These are phyloP conservation scores for Eucalyptus marginata DNA, from an alignment of 345 rosid species.

Conservation along the genomic window DNA sequence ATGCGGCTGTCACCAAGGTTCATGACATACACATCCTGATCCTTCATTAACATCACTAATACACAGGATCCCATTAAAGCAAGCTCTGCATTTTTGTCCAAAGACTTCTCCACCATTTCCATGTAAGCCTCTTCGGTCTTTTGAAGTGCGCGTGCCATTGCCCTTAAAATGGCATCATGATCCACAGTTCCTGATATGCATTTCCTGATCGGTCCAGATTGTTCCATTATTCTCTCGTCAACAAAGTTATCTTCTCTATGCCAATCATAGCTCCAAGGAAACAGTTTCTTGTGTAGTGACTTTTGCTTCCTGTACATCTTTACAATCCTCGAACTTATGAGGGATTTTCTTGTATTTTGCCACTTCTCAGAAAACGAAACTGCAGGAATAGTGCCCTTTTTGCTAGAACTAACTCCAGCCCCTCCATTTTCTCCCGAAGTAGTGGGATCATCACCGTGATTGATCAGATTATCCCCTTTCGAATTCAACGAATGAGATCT, in stretches of 20 bases:
- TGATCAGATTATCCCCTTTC: conserved; percentile 14
- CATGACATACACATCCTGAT: conserved; percentile 95
- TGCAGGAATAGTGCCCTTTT: conserved; percentile 10
- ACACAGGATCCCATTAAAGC: conserved; percentile 97
- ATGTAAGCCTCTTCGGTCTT: conserved; percentile 75
- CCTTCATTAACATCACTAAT: conserved; percentile 93
- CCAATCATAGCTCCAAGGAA: conserved; percentile 99
- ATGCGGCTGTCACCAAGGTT: conserved; percentile 93
- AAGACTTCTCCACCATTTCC: conserved; percentile 90
- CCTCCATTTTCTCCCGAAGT: conserved; percentile 69
- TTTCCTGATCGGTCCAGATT: conserved; percentile 68
- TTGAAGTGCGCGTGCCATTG: conserved; percentile 71
- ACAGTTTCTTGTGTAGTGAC: conserved; percentile 78
- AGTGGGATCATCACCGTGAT: conserved; percentile 50
- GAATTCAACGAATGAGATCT: conserved; percentile 13
- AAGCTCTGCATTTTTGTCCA: conserved; percentile 81
- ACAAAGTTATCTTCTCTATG: conserved; percentile 64
- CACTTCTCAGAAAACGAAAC: conserved; percentile 27
- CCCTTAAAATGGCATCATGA: conserved; percentile 75
- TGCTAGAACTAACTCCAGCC: conserved; percentile 16
- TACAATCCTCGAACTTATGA: conserved; percentile 51
- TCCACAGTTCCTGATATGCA: conserved; percentile 68
- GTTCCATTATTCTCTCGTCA: conserved; percentile 54
- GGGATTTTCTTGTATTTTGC: conserved; percentile 41
- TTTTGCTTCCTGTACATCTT: conserved; percentile 75